Evolutionary conservation across 1,284 basidiomycete species (phyloP).

Genomic region (Ganoderma multipileum): DNA sequence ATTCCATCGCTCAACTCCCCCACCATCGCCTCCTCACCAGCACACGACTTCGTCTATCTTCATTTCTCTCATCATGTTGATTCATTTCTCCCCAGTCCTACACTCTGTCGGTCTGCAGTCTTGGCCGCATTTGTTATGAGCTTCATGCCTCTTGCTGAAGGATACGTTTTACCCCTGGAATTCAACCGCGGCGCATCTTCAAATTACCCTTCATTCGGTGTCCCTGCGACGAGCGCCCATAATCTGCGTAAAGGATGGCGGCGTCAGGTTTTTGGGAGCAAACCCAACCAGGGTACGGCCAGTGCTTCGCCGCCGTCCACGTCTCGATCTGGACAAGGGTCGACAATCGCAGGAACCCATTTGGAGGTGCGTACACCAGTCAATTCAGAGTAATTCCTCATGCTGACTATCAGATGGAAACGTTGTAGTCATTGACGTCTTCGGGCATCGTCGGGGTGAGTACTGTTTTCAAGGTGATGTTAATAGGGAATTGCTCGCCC

Average conservation of each 20-base stretch:
- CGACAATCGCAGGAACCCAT: neutral
- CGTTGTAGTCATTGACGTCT: neutral
- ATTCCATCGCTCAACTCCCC: neutral
- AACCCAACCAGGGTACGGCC: neutral
- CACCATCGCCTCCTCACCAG: neutral
- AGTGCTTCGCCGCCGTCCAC: neutral
- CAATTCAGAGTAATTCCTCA: too few species aligned
- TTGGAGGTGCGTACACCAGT: neutral
- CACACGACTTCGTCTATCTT: neutral
- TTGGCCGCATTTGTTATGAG: constrained; percentile 14
- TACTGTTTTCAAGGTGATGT: neutral
- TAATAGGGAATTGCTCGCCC: too few species aligned
- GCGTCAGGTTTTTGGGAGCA: constrained; percentile 18
- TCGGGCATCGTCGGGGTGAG: neutral
- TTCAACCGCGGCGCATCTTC: constrained; percentile 9
- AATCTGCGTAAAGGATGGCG: constrained; percentile 9
- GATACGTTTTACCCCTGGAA: constrained; percentile 11
- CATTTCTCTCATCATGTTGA: constrained; percentile 1
- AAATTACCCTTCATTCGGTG: constrained; percentile 10
- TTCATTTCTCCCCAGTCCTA: constrained; percentile 11
- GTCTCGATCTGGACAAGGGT: neutral
- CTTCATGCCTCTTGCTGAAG: constrained; percentile 12
- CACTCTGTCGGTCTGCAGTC: constrained; percentile 18
- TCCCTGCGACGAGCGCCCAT: constrained; percentile 9
- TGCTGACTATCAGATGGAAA: neutral